Conservation (phyloP, 768 basidiomycete species). For the Xerocomellus amylosporus region DNA sequence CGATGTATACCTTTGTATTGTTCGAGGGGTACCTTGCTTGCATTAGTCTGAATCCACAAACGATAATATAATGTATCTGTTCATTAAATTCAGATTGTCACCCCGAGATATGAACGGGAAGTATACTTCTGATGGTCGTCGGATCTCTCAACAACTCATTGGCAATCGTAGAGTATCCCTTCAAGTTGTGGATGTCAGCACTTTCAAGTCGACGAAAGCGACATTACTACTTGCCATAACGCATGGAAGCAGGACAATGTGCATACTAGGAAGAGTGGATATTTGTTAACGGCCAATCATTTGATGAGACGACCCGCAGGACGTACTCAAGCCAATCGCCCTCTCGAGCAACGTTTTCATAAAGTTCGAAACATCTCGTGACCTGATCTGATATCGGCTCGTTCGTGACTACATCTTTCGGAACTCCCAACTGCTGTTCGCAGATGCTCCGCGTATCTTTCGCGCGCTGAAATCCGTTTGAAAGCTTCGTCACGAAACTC, state of each 20-base stretch:
- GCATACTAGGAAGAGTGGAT: neutral
- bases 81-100: too few species aligned
- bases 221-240: neutral
- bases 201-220: too few species aligned
- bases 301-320: neutral
- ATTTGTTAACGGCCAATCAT: neutral
- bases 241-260: neutral
- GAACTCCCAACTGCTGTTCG: neutral
- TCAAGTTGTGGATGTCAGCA: neutral
- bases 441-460: neutral
- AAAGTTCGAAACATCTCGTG: neutral
- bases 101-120: too few species aligned
- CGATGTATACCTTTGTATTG: too few species aligned
- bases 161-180: neutral
- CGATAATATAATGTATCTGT: too few species aligned
- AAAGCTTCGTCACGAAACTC: neutral
- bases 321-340: neutral
- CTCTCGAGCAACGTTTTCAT: neutral
- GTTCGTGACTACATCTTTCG: too few species aligned
- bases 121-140: neutral
- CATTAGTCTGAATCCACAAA: too few species aligned
- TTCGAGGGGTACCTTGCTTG: too few species aligned
- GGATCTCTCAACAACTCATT: neutral
- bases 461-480: neutral
- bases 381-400: too few species aligned